Evolutionary conservation across 2,329 filamentous ascomycete genomes (phyloP).

Genomic region (Penicillium sp.): DNA sequence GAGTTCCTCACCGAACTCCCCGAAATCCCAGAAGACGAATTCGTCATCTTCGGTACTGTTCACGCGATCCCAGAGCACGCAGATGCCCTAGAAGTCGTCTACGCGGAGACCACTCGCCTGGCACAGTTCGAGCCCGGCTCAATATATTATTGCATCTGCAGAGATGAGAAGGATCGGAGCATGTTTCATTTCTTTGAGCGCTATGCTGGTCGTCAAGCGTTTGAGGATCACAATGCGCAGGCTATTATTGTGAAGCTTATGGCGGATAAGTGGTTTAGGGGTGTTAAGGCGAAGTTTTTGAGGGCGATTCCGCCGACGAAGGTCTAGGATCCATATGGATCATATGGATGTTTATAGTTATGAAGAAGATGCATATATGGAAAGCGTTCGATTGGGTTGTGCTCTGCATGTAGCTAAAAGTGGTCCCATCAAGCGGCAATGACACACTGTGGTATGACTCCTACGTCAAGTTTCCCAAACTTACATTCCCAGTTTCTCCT

Average conservation of each 20-base stretch:
- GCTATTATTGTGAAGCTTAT: slow-evolving; percentile 15
- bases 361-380: too few relatives aligned
- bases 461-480: not conserved
- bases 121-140: slow-evolving; percentile 10
- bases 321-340: too few relatives aligned
- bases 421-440: not conserved
- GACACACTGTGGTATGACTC: not conserved
- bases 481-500: not conserved
- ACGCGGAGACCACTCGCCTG: slow-evolving; percentile 12
- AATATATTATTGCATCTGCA: slow-evolving; percentile 10
- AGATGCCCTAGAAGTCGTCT: slow-evolving; percentile 12
- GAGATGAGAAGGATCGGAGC: slow-evolving; percentile 3
- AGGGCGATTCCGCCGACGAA: not conserved
- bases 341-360: not conserved
- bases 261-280: slow-evolving; percentile 6
- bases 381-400: too few relatives aligned
- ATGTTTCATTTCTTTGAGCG: slow-evolving; percentile 13
- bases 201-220: slow-evolving; percentile 6
- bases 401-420: not conserved
- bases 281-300: slow-evolving; percentile 11
- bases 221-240: slow-evolving; percentile 12
- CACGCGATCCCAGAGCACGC: slow-evolving; percentile 11
- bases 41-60: slow-evolving; percentile 11
- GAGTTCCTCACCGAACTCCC: slow-evolving; percentile 7
- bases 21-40: slow-evolving; percentile 6